Evolutionary conservation across 2,329 filamentous ascomycete species (phyloP), one percentile per base, ranked within the genome.

Genomic region (Thelonectria blattea): DNA sequence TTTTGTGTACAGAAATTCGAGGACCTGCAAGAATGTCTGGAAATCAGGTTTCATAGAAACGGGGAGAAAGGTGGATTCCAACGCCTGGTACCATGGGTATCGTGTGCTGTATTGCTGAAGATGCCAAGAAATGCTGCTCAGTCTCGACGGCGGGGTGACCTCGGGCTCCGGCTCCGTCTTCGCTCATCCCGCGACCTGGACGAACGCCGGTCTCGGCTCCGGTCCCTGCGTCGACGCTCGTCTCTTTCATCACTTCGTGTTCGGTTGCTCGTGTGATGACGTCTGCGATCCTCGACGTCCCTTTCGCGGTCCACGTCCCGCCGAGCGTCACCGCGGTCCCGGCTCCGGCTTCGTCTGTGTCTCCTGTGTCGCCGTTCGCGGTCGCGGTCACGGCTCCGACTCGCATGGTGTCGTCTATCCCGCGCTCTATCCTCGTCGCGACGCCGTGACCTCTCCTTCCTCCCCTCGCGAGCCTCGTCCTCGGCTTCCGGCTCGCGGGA

Each of bases 361-460:
- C 73, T 70, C 22, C 71, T 68, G 39, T 73, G 69, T 7, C 72
- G 71, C 14, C 70, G 67, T 15, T 73, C 71, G 3, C 71, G 68
- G 34, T 61, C 73, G 24, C 65, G 73, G 65, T 70, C 76, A 46
- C 67, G 72, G 47, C 78, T 79, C 48, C 74, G 71, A 56, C 76
- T 80, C 52, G 77, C 72, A 20, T 75, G 73, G 9, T 75, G 72
- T 15, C 72, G 65, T 24, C 72, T 70, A 32, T 78, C 75, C 18
- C 70, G 65, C 30, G n/a, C n/a, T n/a, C 68, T 69, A 3, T 75
- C 73, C 42, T 76, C 70, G 3, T 72, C 68, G 39, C 75, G 73
- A 3, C 76, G 70, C 7, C 70, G 67, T 42, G 73, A 69, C 37
- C 68, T 68, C 6, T 76, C 73, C 37, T 66, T 65, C 48, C 67